phyloP scores from a whole-genome alignment of 1,284 basidiomycete species.

The Albatrellus sp. region DNA sequence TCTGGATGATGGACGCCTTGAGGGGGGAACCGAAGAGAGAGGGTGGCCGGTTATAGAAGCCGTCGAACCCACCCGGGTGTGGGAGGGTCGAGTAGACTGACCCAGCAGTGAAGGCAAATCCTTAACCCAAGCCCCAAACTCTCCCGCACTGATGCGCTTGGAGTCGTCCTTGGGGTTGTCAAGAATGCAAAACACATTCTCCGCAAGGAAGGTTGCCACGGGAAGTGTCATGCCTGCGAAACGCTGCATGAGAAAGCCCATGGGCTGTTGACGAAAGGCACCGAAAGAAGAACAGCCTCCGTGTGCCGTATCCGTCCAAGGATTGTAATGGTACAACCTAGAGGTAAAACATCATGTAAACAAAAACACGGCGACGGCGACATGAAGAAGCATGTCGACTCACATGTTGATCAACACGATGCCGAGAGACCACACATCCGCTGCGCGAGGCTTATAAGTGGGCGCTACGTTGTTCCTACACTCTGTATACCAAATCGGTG shows the following conservation, averaged over 20 bases:
- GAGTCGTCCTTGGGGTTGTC: conserved; percentile 41
- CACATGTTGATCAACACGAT: conserved; percentile 97
- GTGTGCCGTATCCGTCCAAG: conserved; percentile 88
- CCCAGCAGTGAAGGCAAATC: conserved; percentile 66
- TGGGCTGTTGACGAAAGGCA: conserved; percentile 69
- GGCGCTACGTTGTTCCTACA: conserved; percentile 95
- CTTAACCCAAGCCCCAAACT: conserved; percentile 81
- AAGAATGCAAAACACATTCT: conserved; percentile 79
- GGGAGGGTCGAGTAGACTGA: conserved; percentile 9
- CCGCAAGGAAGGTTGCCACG: conserved; percentile 81
- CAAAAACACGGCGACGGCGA: not conserved
- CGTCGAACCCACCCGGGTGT: conserved; percentile 23
- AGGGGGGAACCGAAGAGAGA: conserved; percentile 50
- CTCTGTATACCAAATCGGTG: conserved; percentile 37
- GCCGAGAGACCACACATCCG: conserved; percentile 97
- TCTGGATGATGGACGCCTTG: conserved; percentile 55
- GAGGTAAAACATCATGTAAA: conserved; percentile 9
- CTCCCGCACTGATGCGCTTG: conserved; percentile 63
- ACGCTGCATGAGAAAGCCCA: conserved; percentile 78
- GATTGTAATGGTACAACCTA: conserved; percentile 95
- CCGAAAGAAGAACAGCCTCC: conserved; percentile 75
- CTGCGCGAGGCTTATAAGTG: conserved; percentile 86
- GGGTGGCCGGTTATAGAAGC: conserved; percentile 46
- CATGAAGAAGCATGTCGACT: conserved; percentile 16
- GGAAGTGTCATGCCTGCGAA: conserved; percentile 86